Base-by-base conservation (phyloP, 148 eudicot genomes). In the Vaccinium corymbosum region DNA sequence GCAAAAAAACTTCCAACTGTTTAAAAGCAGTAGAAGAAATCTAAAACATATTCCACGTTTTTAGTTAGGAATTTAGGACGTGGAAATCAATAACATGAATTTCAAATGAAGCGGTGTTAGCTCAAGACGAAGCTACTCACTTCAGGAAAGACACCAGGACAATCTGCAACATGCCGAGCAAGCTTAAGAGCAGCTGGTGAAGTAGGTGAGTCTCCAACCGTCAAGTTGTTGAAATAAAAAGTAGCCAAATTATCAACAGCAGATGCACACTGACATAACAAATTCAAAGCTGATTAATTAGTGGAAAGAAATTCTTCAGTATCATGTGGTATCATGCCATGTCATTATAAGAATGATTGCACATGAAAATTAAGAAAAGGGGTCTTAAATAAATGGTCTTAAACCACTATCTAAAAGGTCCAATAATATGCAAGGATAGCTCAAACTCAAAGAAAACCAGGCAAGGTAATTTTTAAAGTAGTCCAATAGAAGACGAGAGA, bases 191-290 rank as follows among this genome's bases (percentile, higher is more conserved):
- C 92, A 83, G 98, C 94, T 71, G 95, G 95, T 85, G 90, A 89
- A 57, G 93, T 88, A 82, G 97, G 93, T 53, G 92, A 94, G 76
- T 97, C 99, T 79, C 97, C 98, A 91, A 93, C 88, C 80, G 97
- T 97, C 83, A 97, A 90, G 91, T 94, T 92, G 87, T 94, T 92
- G 89, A 94, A 97, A 89, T 97, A 97, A 85, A 87, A 97, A 80
- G 97, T 86, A 80, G 97, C 99, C 90, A 97, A 86, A 87, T 94
- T 90, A 83, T 97, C 99, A 78, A 97, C 87, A n/a, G 99, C 95
- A 78, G 95, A 92, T 72, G 99, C 98, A 87, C 98, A 93, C 99
- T 97, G 94, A 81, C 75, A 82, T 73, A 32, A 42, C 32, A 84
- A 82, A 25, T 42, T 72, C 22, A 80, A 59, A 80, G 79, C 55